Conservation (phyloP, 768 basidiomycete genomes). For the Dioszegia aurantiaca region DNA sequence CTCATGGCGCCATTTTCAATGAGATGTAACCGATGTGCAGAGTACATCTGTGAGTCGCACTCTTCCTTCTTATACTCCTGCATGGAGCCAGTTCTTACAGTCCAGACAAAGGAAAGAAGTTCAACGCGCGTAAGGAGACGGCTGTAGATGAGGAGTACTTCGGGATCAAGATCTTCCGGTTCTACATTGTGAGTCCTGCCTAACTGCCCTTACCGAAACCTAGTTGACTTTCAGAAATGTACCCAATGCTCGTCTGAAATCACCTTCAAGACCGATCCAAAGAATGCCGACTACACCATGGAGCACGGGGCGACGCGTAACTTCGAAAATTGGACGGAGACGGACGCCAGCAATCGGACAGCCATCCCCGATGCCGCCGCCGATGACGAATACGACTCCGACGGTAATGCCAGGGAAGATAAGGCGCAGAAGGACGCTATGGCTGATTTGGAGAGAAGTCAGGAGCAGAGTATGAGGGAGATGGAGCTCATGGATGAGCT, state of each 20-base stretch:
- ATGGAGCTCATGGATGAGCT: conserved; percentile 98
- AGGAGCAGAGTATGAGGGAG: conserved; percentile 86
- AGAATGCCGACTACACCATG: conserved; percentile 59
- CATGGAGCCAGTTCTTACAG: not conserved
- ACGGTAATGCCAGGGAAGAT: conserved; percentile 56
- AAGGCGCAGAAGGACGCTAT: conserved; percentile 85
- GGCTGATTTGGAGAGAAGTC: conserved; percentile 91
- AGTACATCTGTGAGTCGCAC: conserved; percentile 66
- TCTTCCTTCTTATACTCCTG: not conserved
- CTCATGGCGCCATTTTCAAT: conserved; percentile 99
- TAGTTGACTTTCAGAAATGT: conserved; percentile 57
- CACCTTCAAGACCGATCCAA: conserved; percentile 99
- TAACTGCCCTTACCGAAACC: not conserved
- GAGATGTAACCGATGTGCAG: conserved; percentile 82
- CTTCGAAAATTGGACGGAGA: conserved; percentile 95
- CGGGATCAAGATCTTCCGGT: conserved; percentile 72
- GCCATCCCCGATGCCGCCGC: conserved; percentile 50
- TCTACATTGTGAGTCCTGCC: conserved; percentile 49
- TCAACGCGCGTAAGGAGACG: conserved; percentile 97
- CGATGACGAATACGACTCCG: conserved; percentile 50
- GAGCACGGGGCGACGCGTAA: conserved; percentile 97
- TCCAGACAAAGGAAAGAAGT: conserved; percentile 95
- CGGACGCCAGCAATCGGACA: conserved; percentile 50
- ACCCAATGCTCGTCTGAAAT: conserved; percentile 96
- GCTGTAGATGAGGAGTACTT: conserved; percentile 96